These are phyloP conservation scores for Yamadazyma sp. DNA, from an alignment of 805 yeast species.

Conservation along the genomic window DNA sequence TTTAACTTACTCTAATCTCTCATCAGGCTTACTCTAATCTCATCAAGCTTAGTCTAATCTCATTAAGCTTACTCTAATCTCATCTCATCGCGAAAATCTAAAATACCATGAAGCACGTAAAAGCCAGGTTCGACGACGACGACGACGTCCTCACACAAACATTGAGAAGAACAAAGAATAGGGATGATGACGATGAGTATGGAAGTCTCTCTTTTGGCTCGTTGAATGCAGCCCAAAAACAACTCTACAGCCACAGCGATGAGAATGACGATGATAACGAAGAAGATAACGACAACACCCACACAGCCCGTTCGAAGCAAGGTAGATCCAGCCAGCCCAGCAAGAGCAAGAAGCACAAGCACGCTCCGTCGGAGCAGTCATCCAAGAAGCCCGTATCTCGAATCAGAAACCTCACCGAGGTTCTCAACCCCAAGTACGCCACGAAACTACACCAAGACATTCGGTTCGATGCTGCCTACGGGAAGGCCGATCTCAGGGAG, in stretches of 20 bases:
- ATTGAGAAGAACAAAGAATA: conserved; percentile 17
- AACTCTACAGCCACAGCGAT: conserved; percentile 9
- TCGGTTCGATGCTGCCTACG: conserved; percentile 87
- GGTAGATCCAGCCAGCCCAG: too few species aligned
- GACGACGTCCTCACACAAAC: conserved; percentile 11
- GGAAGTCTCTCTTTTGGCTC: conserved; percentile 64
- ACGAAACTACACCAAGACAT: conserved; percentile 68
- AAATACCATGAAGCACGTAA: conserved; percentile 6
- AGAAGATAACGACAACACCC: conserved; percentile 1
- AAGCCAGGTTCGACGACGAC: conserved; percentile 16
- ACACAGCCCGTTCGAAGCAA: background rate
- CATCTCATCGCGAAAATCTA: conserved; percentile 5
- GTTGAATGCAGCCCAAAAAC: conserved; percentile 55
- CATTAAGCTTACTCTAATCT: too few species aligned
- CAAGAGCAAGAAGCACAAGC: conserved; percentile 54
- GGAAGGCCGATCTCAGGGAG: conserved; percentile 69
- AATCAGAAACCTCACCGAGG: conserved; percentile 74
- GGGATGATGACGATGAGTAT: conserved; percentile 56
- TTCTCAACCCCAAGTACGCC: conserved; percentile 41
- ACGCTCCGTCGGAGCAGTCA: conserved; percentile 84
- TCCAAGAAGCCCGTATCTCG: conserved; percentile 69
- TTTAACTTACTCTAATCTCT: too few species aligned
- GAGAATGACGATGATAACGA: conserved; percentile 20
- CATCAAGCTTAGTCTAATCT: too few species aligned
- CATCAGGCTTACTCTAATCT: background rate